Percentiles rank a stretch among this genome's conserved stretches.
phyloP scores from a whole-genome alignment of 768 basidiomycete species.

The Hydnum rufescens region DNA sequence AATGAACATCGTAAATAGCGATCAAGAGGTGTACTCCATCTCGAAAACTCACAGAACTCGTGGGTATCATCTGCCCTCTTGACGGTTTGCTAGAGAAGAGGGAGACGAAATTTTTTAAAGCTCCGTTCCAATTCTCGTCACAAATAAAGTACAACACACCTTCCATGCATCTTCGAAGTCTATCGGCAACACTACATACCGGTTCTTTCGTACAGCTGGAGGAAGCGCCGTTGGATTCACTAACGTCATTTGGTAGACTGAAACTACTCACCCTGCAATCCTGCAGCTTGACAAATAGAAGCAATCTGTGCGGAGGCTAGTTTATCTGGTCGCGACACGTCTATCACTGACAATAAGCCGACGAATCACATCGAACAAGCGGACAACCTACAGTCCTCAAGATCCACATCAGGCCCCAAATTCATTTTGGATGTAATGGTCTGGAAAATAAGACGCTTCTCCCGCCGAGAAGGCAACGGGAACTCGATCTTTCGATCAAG shows the following conservation, averaged over 20 bases:
- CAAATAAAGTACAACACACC: slow-evolving; percentile 45
- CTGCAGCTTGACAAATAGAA: slow-evolving; percentile 90
- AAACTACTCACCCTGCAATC: slow-evolving; percentile 57
- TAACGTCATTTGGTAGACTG: not conserved
- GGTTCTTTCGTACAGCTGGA: slow-evolving; percentile 88
- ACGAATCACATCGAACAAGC: not conserved
- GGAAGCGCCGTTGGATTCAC: slow-evolving; percentile 35
- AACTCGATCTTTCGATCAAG: slow-evolving; percentile 98
- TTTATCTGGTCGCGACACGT: slow-evolving; percentile 90
- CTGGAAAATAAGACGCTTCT: slow-evolving; percentile 95
- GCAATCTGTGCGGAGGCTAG: slow-evolving; percentile 91
- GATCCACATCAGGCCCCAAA: slow-evolving; percentile 87
- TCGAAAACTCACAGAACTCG: slow-evolving; percentile 79
- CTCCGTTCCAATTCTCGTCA: slow-evolving; percentile 24
- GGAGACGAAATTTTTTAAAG: slow-evolving; percentile 10
- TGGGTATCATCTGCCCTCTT: slow-evolving; percentile 91
- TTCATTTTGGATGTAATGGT: slow-evolving; percentile 97
- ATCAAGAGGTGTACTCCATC: not conserved
- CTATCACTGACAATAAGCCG: slow-evolving; percentile 22
- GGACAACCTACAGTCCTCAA: slow-evolving; percentile 75
- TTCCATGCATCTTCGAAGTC: slow-evolving; percentile 99
- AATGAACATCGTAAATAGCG: not conserved
- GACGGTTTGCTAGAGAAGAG: slow-evolving; percentile 69
- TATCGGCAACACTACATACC: slow-evolving; percentile 87
- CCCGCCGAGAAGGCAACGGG: slow-evolving; percentile 80